Evolutionary conservation across 768 basidiomycete genomes (phyloP), one percentile per base, ranked within the genome.

Genomic region (Xerocomus brunneocitrinus): DNA sequence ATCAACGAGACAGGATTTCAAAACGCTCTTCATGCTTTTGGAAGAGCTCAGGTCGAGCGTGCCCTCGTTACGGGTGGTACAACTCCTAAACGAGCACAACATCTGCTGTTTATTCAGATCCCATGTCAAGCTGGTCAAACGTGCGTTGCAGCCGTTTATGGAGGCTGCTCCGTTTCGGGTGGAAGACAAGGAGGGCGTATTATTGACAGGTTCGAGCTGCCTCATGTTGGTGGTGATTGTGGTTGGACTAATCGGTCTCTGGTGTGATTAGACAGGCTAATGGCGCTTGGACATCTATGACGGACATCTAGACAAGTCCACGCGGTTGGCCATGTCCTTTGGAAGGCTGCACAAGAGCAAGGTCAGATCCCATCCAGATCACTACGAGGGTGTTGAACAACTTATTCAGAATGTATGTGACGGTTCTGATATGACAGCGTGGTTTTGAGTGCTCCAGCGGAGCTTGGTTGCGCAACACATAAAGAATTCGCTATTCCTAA

Each of bases 11-110:
- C 0, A 3, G 0, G 56, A 53, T 4, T 62, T 60, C 38, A 13
- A 31, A 35, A 10, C 0, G 13, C 39, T 65, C 1, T 61, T 69
- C 24, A 24, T 31, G 9, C 36, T 55, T 34, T 48, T 69, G 22
- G 45, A 24, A 5, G 36, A 45, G 13, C 34, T 68, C 31, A 35
- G 24, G 22, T 47, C 51, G 19, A 56, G 13, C 16, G 35, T 48
- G 0, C 61, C 65, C 5, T 58, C 65, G n/a, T 38, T 67, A 44
- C 56, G 36, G 12, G 60, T 61, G 1, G 53, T 68, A 5, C 67
- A 59, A 14, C 56, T 69, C 22, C 16, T 59, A 32, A 51, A 62
- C 22, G 52, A 46, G 27, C 19, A 32, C 1, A 65, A 60, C 14
- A 44, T 63, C 22, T 40, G 45, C 8, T 57, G 58, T 45, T 49